Conservation (phyloP, 176 grass and related monocot genomes). For the Alloteropsis semialata region DNA sequence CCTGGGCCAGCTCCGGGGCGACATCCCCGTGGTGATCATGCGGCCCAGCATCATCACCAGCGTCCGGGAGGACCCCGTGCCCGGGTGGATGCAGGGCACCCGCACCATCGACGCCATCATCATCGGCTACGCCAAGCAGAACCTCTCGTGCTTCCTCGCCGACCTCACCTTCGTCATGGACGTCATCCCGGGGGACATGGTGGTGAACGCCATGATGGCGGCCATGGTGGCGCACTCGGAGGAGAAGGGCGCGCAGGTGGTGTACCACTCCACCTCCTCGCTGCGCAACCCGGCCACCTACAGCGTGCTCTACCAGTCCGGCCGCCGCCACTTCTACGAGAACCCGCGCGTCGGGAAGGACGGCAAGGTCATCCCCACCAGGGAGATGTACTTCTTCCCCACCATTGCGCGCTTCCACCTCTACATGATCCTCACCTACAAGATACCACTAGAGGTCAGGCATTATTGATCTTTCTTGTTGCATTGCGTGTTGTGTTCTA, state of each 20-base stretch:
- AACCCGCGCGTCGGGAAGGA: slow-evolving; percentile 61
- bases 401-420: slow-evolving; percentile 44
- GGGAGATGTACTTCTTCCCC: slow-evolving; percentile 55
- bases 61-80: slow-evolving; percentile 50
- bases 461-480: no score
- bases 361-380: slow-evolving; percentile 52
- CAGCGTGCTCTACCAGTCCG: slow-evolving; percentile 45
- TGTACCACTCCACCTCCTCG: slow-evolving; percentile 53
- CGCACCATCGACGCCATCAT: slow-evolving; percentile 72
- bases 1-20: slow-evolving; percentile 34
- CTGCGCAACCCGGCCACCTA: slow-evolving; percentile 64
- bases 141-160: slow-evolving; percentile 64
- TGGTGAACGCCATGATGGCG: slow-evolving; percentile 77
- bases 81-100: slow-evolving; percentile 76
- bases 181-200: slow-evolving; percentile 89
- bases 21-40: slow-evolving; percentile 51
- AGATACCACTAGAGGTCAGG: slow-evolving; percentile 52
- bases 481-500: no score
- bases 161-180: slow-evolving; percentile 57
- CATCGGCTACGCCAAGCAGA: slow-evolving; percentile 66
- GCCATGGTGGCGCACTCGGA: slow-evolving; percentile 48
- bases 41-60: slow-evolving; percentile 79
- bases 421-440: slow-evolving; percentile 70
- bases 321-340: slow-evolving; percentile 56
- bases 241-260: background rate